Evolutionary conservation across 2,329 filamentous ascomycete genomes (phyloP), one percentile per base, ranked within the genome.

Genomic region (Coniochaeta prunicola): DNA sequence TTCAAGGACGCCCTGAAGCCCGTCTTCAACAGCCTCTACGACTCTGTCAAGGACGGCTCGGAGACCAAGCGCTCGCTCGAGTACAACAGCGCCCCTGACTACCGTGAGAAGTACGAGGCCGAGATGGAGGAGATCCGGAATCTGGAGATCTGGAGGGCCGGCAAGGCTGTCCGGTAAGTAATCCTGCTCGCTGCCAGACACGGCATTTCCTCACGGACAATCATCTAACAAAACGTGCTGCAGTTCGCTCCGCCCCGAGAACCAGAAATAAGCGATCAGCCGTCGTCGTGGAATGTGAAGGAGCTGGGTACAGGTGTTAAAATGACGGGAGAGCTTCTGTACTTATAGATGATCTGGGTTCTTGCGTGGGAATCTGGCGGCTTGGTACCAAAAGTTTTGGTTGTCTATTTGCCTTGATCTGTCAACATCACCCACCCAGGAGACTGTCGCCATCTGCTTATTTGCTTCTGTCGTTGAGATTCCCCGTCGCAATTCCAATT

Each of bases 1-100:
- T 99, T 99, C 91, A 97, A 97, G 90, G 90, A 93, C 68, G 92
- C 90, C 74, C 86, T 99, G 74, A 97, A 97, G 89, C 94, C 94
- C 72, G 89, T 99, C 74, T 99, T 99, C 86, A 93, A 97, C 81
- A 84, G 90, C 72, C 89, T 99, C 62, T 99, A 99, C 82, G 89
- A 96, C 79, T 88, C 89, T 64, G 94, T 99, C 73, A 86, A 86
- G 77, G 86, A 92, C 70, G 94, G 94, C 73, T 87, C 85, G 73
- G 94, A 99, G 89, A 99, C 94, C 72, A 82, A 94, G 87, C 87
- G 94, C 77, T 94, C 91, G 62, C 88, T 99, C 72, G 92, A 97
- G 72, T 99, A 96, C 86, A 97, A 97, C 85, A 84, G 89, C 74
- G 91, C 96, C 79, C 80, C 85, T 68, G 92, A 99, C 80, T 99